A percentile compares a stretch with the other conserved stretches of the same genome.
These are phyloP conservation scores for Apiospora kogelbergensis DNA, from an alignment of 2,329 filamentous ascomycete species.

Conservation along the genomic window DNA sequence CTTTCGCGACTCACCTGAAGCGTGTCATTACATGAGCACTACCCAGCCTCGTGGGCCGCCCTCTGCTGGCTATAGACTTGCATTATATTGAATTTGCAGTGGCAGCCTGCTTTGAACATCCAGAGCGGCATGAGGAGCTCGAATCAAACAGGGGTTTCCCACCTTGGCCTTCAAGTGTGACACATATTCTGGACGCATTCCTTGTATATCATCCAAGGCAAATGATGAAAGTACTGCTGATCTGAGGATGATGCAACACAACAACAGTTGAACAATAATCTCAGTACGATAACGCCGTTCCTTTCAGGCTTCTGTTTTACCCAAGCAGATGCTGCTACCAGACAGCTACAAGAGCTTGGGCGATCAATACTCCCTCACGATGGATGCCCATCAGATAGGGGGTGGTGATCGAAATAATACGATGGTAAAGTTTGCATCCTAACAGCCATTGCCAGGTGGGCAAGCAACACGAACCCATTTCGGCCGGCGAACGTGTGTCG, in stretches of 20 bases:
- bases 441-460: background rate
- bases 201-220: background rate
- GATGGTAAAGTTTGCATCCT: background rate
- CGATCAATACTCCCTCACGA: background rate
- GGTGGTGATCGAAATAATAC: background rate
- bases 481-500: constrained; percentile 3
- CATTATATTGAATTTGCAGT: background rate
- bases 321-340: background rate
- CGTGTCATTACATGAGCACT: background rate
- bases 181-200: background rate
- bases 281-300: background rate
- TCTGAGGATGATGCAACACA: background rate
- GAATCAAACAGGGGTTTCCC: background rate
- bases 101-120: background rate
- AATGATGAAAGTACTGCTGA: background rate
- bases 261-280: background rate
- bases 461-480: background rate
- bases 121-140: background rate
- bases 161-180: background rate
- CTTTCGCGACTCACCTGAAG: constrained; percentile 3
- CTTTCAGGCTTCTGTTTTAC: background rate
- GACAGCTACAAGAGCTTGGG: background rate
- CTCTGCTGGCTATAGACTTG: background rate
- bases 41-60: background rate
- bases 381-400: background rate